Base-by-base conservation (phyloP, 805 yeast genomes). In the Kluyveromyces starmeri region DNA sequence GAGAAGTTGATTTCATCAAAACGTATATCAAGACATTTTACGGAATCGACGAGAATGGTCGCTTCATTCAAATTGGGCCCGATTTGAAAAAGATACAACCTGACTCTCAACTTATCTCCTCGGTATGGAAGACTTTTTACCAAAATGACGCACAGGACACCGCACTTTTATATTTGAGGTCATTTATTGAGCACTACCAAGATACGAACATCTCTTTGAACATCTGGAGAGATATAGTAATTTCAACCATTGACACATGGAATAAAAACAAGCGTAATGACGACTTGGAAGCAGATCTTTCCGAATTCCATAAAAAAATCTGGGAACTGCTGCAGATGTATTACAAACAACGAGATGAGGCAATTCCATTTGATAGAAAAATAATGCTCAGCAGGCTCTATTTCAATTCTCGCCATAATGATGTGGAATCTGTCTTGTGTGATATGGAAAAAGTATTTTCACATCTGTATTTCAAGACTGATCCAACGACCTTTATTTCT, bases 151-250 rank as follows among this genome's bases (percentile, higher is more conserved):
- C 42, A 31, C 34, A 47, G 19, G 23, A 32, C 3, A 37, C 42
- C 16, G 49, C 45, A 3, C 28, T 46, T 3, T 26, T 37, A 18
- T 30, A 46, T 4, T 25, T 54, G 4, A 50, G 48, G 32, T 26
- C 28, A 7, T 42, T 55, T 20, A 32, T 47, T n/a, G 31, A 33
- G 7, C 35, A 26, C 16, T 51, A 47, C 31, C 51, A 56, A 1
- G 28, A 41, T 3, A 32, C 52, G 8, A 33, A 42, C 3, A 36
- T 55, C 21, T 40, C 45, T 26, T 27, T 17, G n/a, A 8, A 33
- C 4, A 53, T 53, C 27, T 55, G 61, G 61, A 42, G 51, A 31
- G 40, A 49, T 22, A 23, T 48, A 12, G 32, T 46, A 6, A 47
- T 47, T 21, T 40, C 48, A 41, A 40, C 49, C 20, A 35, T 33